phyloP scores from a whole-genome alignment of 768 basidiomycete species.

The Amanita pseudoporphyria region DNA sequence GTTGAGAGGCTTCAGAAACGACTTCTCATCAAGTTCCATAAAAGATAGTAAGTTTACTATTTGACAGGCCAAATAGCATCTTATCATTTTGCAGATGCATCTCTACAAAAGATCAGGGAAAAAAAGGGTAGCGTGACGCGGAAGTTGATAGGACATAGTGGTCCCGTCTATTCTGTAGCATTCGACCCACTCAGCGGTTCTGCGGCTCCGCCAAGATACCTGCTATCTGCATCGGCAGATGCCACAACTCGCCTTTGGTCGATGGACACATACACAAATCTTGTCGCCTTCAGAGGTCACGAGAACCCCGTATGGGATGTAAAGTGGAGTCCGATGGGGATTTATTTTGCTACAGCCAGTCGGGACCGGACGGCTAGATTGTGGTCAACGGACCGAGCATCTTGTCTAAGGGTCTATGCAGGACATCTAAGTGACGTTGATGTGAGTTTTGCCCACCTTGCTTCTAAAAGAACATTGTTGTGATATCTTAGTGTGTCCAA shows the following conservation, averaged over 20 bases:
- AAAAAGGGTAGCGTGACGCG: slow-evolving; percentile 78
- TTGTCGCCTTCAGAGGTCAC: slow-evolving; percentile 92
- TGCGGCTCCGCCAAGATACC: slow-evolving; percentile 72
- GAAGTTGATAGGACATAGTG: slow-evolving; percentile 96
- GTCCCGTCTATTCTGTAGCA: slow-evolving; percentile 88
- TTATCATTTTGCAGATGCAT: slow-evolving; percentile 33
- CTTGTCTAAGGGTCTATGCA: slow-evolving; percentile 84
- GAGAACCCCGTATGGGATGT: slow-evolving; percentile 99
- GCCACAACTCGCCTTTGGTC: slow-evolving; percentile 91
- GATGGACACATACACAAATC: slow-evolving; percentile 85
- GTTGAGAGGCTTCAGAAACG: slow-evolving; percentile 65
- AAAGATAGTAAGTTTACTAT: slow-evolving; percentile 51
- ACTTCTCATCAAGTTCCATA: slow-evolving; percentile 56
- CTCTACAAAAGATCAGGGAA: slow-evolving; percentile 60
- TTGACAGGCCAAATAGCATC: background rate
- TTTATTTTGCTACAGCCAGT: slow-evolving; percentile 97
- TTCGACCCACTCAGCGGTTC: slow-evolving; percentile 92
- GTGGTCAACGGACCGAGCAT: slow-evolving; percentile 90
- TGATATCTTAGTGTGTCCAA: slow-evolving; percentile 60
- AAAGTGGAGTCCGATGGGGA: slow-evolving; percentile 95
- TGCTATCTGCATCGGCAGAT: slow-evolving; percentile 90
- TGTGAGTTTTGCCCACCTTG: slow-evolving; percentile 40
- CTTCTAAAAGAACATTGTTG: slow-evolving; percentile 1
- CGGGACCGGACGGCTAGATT: slow-evolving; percentile 90
- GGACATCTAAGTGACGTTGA: slow-evolving; percentile 97